phyloP scores from a whole-genome alignment of 805 yeast species.

The Tetrapisispora taiwanensis region DNA sequence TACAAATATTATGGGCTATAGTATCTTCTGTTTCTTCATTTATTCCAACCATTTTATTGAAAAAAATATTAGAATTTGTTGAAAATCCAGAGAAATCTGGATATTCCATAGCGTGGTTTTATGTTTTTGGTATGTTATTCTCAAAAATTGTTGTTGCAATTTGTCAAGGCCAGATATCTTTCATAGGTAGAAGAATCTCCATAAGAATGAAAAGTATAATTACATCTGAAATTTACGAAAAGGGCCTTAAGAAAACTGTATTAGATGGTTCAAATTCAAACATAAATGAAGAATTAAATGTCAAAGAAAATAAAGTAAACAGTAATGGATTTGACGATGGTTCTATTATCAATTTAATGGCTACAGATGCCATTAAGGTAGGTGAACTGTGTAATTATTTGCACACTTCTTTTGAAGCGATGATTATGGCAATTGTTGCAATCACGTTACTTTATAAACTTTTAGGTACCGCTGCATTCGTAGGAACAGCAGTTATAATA shows the following conservation, averaged over 20 bases:
- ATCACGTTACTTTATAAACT: slow-evolving; percentile 55
- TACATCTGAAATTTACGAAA: slow-evolving; percentile 85
- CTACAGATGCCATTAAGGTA: slow-evolving; percentile 93
- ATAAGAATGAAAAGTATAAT: slow-evolving; percentile 81
- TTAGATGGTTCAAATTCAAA: slow-evolving; percentile 5
- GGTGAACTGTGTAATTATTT: slow-evolving; percentile 89
- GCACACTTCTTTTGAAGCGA: slow-evolving; percentile 69
- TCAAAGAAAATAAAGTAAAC: slow-evolving; percentile 21
- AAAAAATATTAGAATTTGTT: slow-evolving; percentile 72
- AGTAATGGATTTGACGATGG: slow-evolving; percentile 56
- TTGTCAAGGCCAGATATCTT: slow-evolving; percentile 71
- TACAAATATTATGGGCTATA: slow-evolving; percentile 68
- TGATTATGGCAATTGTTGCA: slow-evolving; percentile 61
- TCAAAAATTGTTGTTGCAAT: slow-evolving; percentile 50
- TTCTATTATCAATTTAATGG: slow-evolving; percentile 87
- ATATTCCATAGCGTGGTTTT: slow-evolving; percentile 73
- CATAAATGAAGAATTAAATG: slow-evolving; percentile 12
- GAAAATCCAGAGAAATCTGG: slow-evolving; percentile 48
- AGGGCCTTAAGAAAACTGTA: slow-evolving; percentile 75
- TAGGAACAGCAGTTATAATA: slow-evolving; percentile 62
- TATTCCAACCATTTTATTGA: slow-evolving; percentile 70
- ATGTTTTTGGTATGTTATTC: slow-evolving; percentile 62
- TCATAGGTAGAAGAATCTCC: slow-evolving; percentile 85
- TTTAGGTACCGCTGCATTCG: slow-evolving; percentile 80
- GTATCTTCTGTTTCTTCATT: slow-evolving; percentile 58